These are phyloP conservation scores for Aristolochia californica DNA, from an alignment of 164 flowering plant genomes.

Conservation along the genomic window DNA sequence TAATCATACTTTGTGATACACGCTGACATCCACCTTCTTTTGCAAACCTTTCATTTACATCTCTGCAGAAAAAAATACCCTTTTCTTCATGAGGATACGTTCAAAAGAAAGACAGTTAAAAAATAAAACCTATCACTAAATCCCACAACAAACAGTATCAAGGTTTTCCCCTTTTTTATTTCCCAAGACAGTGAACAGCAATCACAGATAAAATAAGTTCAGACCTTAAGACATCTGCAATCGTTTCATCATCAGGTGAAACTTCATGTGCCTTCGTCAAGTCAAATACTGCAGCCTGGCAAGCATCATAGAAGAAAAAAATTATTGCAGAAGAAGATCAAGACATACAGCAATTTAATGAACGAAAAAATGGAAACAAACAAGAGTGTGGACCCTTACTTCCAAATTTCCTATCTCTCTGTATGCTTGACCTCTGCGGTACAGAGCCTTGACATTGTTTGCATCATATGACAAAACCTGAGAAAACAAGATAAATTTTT, in stretches of 20 bases:
- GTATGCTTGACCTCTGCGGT: constrained; percentile 94
- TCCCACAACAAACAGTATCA: constrained; percentile 2
- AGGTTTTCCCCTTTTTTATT: neutral
- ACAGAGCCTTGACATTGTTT: constrained; percentile 84
- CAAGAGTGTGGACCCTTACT: constrained; percentile 31
- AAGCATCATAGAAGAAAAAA: constrained; percentile 1
- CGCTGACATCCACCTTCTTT: constrained; percentile 28
- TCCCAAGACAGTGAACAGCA: neutral
- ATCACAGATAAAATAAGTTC: too few species aligned
- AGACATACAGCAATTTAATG: too few species aligned
- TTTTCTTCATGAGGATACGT: too few species aligned
- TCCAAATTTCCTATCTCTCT: constrained; percentile 55
- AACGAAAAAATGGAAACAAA: too few species aligned
- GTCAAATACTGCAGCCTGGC: constrained; percentile 79
- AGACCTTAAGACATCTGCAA: constrained; percentile 72
- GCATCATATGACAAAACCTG: constrained; percentile 77
- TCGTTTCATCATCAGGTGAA: constrained; percentile 88
- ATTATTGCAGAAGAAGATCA: too few species aligned
- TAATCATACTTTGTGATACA: constrained; percentile 34
- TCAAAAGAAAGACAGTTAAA: too few species aligned
- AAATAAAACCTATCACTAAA: neutral
- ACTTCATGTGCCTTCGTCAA: constrained; percentile 61
- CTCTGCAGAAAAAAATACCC: constrained; percentile 28
- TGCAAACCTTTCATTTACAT: constrained; percentile 39
- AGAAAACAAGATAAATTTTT: neutral